Evolutionary conservation across 2,329 filamentous ascomycete species (phyloP).

Genomic region (Aureobasidium sp.): DNA sequence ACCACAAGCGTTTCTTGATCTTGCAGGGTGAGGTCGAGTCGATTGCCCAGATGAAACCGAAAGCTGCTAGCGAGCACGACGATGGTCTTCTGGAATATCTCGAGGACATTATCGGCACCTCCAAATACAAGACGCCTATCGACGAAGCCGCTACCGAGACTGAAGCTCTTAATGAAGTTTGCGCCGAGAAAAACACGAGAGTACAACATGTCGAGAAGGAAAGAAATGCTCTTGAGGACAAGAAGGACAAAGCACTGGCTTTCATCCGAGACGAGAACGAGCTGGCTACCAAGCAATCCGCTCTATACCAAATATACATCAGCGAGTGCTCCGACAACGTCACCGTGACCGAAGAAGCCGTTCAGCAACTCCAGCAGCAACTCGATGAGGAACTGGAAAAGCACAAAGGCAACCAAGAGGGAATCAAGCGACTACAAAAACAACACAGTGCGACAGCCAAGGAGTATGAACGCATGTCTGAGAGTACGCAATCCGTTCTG

Average conservation of each 20-base stretch:
- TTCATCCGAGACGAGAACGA: constrained; percentile 93
- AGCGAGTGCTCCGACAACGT: constrained; percentile 84
- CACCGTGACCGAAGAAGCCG: constrained; percentile 78
- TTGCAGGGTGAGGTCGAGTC: constrained; percentile 97
- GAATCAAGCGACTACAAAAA: constrained; percentile 84
- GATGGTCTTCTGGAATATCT: constrained; percentile 94
- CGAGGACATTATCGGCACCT: constrained; percentile 97
- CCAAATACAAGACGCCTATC: constrained; percentile 95
- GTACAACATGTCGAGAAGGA: constrained; percentile 98
- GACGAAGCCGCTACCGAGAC: constrained; percentile 88
- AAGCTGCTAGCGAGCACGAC: constrained; percentile 89
- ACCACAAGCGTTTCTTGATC: constrained; percentile 97
- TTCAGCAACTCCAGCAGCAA: constrained; percentile 80
- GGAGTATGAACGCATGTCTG: constrained; percentile 74
- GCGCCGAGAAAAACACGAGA: constrained; percentile 86
- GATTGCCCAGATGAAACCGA: constrained; percentile 98
- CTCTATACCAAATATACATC: constrained; percentile 86
- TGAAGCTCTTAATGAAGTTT: constrained; percentile 87
- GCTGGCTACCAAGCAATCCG: constrained; percentile 77
- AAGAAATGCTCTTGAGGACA: constrained; percentile 84
- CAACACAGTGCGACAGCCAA: constrained; percentile 74
- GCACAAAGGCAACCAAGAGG: constrained; percentile 79
- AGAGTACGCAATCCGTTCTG: constrained; percentile 65
- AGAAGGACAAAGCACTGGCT: constrained; percentile 88
- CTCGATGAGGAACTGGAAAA: constrained; percentile 84